Base-by-base conservation (phyloP, 371 early-diverging fungal genomes). In the Mucor irregularis region DNA sequence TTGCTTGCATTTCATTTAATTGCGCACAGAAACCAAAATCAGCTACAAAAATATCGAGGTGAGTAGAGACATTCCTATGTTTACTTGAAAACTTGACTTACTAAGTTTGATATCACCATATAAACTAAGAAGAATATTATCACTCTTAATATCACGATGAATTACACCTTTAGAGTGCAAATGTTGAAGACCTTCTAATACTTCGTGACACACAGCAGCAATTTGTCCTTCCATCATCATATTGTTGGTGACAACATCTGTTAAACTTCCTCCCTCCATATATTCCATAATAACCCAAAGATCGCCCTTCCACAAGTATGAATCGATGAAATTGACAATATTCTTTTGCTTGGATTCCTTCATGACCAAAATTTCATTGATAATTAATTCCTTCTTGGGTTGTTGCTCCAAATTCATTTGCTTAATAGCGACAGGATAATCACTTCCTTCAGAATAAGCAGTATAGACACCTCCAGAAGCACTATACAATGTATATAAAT, bases 141-240 rank as follows among this genome's bases (percentile, higher is more conserved):
- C 95, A 46, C 91, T 88, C 75, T 96, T 95, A 69, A 97, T 91
- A 76, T 97, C 96, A 58, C 98, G 84, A 66, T 95, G 95, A 51
- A 95, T 93, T 28, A 96, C 88, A 29, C 90, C 90, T 56, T 89
- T 82, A 10, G 84, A 74, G 64, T 97, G 98, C 33, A 96, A 68
- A 72, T 92, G 93, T 51, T 61, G 49, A 25, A 76, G 47, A 2
- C 76, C 74, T 30, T 56, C 51, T 28, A 71, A 47, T 24, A 84
- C 82, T 64, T 94, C 93, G 42, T 81, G 78, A 47, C 91, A 89
- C 13, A 94, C 90, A 4, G 87, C 83, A 4, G 93, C 93, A 54
- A 93, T 93, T 61, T 93, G 92, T 24, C 83, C 84, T 70, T 94
- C 94, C 2, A 88, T 89, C 93, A 94, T 91, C 80, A 85, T 86